phyloP scores from a whole-genome alignment of 768 basidiomycete species.

The Kwoniella shandongensis region DNA sequence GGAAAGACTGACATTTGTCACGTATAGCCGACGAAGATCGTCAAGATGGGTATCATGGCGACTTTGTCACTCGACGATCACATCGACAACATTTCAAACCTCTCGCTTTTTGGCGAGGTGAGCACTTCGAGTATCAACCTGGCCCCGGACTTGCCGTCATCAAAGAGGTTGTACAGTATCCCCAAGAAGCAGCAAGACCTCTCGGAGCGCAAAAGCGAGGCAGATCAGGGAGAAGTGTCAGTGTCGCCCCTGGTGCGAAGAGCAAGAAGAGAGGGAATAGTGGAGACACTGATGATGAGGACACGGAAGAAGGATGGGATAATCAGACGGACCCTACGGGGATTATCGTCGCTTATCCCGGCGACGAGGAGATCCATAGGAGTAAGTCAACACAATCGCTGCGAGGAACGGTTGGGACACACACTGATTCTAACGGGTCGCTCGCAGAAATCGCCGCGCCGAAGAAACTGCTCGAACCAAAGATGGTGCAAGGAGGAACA shows the following conservation, averaged over 20 bases:
- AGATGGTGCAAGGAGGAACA: constrained; percentile 62
- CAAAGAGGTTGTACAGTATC: constrained; percentile 64
- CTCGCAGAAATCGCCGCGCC: constrained; percentile 75
- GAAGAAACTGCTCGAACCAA: constrained; percentile 65
- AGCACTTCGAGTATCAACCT: constrained; percentile 79
- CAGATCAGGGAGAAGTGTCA: constrained; percentile 19
- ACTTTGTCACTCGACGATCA: constrained; percentile 67
- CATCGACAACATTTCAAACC: constrained; percentile 68
- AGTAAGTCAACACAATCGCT: constrained; percentile 60
- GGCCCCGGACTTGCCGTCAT: constrained; percentile 61
- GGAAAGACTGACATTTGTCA: too few species aligned
- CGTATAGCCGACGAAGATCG: constrained; percentile 13
- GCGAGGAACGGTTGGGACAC: background rate
- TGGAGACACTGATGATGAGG: constrained; percentile 15
- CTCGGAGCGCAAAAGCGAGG: constrained; percentile 52
- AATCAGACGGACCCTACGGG: constrained; percentile 68
- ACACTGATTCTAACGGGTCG: background rate
- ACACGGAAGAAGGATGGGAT: constrained; percentile 74
- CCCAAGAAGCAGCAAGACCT: constrained; percentile 59
- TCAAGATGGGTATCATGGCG: constrained; percentile 30
- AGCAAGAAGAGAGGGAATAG: constrained; percentile 12
- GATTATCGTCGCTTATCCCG: constrained; percentile 67
- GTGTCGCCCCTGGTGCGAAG: constrained; percentile 21
- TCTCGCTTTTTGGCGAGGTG: constrained; percentile 89
- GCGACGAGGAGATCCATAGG: constrained; percentile 64